Conservation (phyloP, 2,329 filamentous ascomycete genomes). For the Fusarium sp. region DNA sequence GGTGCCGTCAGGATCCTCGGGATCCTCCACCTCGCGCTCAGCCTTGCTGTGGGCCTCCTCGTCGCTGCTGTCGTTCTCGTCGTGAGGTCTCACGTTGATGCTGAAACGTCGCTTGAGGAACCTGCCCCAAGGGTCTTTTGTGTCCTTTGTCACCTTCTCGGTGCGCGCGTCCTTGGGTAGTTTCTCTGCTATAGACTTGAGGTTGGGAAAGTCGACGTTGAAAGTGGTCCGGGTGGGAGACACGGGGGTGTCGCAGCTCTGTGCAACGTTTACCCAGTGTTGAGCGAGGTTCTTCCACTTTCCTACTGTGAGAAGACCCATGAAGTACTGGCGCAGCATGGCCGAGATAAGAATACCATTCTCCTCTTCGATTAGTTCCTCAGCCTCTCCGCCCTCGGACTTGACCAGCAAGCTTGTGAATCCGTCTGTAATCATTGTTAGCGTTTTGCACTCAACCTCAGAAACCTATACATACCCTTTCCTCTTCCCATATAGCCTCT, state of each 20-base stretch:
- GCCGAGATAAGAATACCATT: slow-evolving; percentile 89
- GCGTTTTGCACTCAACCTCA: background rate
- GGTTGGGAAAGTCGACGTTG: slow-evolving; percentile 41
- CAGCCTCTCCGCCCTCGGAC: slow-evolving; percentile 80
- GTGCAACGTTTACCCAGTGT: slow-evolving; percentile 78
- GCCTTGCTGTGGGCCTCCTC: slow-evolving; percentile 51
- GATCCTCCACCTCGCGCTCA: slow-evolving; percentile 44
- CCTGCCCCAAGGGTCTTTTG: slow-evolving; percentile 54
- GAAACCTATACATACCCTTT: slow-evolving; percentile 64
- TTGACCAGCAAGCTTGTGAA: slow-evolving; percentile 82
- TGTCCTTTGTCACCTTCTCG: slow-evolving; percentile 39
- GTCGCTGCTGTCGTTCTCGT: slow-evolving; percentile 60
- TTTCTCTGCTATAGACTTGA: slow-evolving; percentile 43
- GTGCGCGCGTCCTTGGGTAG: slow-evolving; percentile 40
- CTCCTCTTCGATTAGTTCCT: slow-evolving; percentile 87
- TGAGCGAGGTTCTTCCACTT: slow-evolving; percentile 82
- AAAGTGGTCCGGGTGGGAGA: slow-evolving; percentile 51
- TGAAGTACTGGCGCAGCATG: slow-evolving; percentile 91
- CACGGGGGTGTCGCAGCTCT: slow-evolving; percentile 68
- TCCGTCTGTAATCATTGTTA: slow-evolving; percentile 70
- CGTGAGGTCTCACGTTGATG: slow-evolving; percentile 52
- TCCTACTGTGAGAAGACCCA: slow-evolving; percentile 85
- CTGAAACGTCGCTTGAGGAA: slow-evolving; percentile 57
- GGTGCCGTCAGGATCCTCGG: slow-evolving; percentile 57
- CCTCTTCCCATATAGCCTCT: slow-evolving; percentile 91